Evolutionary conservation across 202 grass and related monocot genomes (phyloP).

Genomic region (Zoysia matrella): DNA sequence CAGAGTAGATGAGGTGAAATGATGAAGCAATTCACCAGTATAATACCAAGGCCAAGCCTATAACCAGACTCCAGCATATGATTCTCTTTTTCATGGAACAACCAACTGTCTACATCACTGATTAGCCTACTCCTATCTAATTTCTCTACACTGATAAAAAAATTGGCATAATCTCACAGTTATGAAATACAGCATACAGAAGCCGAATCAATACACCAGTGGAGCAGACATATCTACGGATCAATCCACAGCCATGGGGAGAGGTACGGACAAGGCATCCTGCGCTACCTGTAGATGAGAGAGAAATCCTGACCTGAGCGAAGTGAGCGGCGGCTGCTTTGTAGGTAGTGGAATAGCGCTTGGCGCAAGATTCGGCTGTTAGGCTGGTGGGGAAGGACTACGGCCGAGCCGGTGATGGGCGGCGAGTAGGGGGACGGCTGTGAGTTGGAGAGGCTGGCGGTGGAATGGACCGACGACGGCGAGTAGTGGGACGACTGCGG

Average conservation of each 20-base stretch:
- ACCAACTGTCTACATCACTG: not conserved
- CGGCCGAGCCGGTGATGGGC: not conserved
- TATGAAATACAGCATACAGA: not conserved
- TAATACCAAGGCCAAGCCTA: not conserved
- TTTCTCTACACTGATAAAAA: not conserved
- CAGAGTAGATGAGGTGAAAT: not conserved
- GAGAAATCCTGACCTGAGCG: conserved; percentile 4
- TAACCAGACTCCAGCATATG: not conserved
- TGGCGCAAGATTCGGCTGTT: not conserved
- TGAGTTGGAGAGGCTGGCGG: not conserved
- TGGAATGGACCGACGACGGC: not conserved
- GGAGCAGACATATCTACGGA: not conserved
- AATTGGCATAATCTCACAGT: not conserved
- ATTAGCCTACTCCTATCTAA: not conserved
- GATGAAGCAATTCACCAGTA: not conserved
- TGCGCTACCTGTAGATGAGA: not conserved
- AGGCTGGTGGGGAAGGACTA: not conserved
- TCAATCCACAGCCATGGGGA: not conserved
- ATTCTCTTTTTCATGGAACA: not conserved
- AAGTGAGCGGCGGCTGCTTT: not conserved
- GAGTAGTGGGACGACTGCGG: too few species aligned
- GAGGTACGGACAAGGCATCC: not conserved
- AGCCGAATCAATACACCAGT: not conserved
- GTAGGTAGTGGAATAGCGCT: not conserved
- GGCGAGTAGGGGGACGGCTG: not conserved